Evolutionary conservation across 179 eudicot species (phyloP), one percentile per base, ranked within the genome.

Genomic region (Carnegiea gigantea): DNA sequence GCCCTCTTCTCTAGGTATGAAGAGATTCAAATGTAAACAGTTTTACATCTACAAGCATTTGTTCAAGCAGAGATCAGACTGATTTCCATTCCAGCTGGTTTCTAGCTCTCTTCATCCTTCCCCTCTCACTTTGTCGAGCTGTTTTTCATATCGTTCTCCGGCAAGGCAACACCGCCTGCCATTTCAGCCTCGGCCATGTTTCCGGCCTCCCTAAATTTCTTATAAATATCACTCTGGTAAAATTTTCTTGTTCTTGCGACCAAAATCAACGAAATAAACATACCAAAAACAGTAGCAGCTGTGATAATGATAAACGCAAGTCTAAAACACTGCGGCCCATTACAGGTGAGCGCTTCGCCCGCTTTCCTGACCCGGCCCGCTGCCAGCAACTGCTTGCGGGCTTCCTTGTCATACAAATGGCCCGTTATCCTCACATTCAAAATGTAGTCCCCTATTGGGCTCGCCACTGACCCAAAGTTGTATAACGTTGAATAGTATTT

Each of bases 401-500:
- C 85, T 51, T 83, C 85, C 79, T 79, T 79, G 18, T 83, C 85
- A 3, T 83, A 83, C 54, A 83, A 79, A 76, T 51, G 36, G 38
- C 85, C 85, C 43, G 82, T 75, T 21, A 83, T 36, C 77, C 72
- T 28, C 62, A 83, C 85, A 75, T 83, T 83, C 40, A 83, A 73
- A 13, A 83, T 65, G 48, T 83, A 83, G 62, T 57, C 82, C 0
- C 82, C 82, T 24, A 83, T 65, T 65, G 82, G 85, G 76, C 82
- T 79, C 1, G 85, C 85, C 24, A 83, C 65, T 40, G 82, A 65
- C 36, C 85, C 85, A 73, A 79, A 54, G 48, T 75, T 79, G 62
- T 83, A 79, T 51, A 83, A 67, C 17, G 85, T 83, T 26, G 85
- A 75, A 49, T 79, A 83, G 60, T 83, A 79, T 70, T 83, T 83